Percentiles rank a stretch among this genome's conserved stretches.
phyloP scores from a whole-genome alignment of 345 rosid genomes.

The Lepidium africanum region DNA sequence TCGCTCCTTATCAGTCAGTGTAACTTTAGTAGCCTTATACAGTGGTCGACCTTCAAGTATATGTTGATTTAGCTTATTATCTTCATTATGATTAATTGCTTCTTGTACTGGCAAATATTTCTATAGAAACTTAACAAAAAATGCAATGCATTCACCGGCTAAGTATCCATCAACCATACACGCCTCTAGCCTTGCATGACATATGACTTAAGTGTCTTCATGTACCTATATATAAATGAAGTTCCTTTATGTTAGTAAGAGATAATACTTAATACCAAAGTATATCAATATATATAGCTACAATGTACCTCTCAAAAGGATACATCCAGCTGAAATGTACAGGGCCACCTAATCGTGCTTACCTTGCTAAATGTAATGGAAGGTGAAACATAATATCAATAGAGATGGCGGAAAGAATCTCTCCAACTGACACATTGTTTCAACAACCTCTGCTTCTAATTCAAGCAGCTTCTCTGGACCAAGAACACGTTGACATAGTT shows the following conservation, averaged over 20 bases:
- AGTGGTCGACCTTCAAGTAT: background rate
- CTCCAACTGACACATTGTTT: background rate
- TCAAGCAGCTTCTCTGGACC: no score
- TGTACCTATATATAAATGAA: no score
- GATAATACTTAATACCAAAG: no score
- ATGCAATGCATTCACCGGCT: background rate
- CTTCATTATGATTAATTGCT: background rate
- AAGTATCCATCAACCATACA: background rate
- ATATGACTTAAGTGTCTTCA: background rate
- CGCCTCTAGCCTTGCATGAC: background rate
- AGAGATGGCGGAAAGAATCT: background rate
- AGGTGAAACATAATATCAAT: background rate
- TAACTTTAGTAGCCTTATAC: background rate
- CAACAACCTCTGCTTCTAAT: no score
- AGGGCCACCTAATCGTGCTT: background rate
- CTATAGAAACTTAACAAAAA: background rate
- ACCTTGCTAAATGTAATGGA: background rate
- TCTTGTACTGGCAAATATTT: background rate
- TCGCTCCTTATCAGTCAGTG: background rate
- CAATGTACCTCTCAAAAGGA: background rate
- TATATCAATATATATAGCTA: background rate
- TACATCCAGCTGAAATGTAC: background rate
- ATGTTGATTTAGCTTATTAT: background rate
- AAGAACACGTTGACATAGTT: no score
- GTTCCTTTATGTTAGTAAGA: background rate